phyloP scores from a whole-genome alignment of 1,284 basidiomycete genomes.

The Leccinum colubrinum region DNA sequence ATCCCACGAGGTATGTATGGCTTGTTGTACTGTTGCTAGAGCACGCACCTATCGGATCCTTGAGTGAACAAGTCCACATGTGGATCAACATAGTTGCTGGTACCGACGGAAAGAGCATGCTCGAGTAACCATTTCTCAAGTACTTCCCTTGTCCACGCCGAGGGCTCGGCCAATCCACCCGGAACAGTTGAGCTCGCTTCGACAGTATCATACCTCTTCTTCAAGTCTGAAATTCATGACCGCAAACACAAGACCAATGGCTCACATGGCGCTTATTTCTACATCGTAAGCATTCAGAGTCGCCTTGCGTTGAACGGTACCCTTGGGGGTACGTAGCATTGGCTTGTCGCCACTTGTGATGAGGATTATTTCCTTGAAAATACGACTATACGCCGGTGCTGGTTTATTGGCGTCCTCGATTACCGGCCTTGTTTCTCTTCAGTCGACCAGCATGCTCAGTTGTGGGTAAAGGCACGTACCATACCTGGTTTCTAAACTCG shows the following conservation, averaged over 20 bases:
- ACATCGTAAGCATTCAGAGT: background rate
- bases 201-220: background rate
- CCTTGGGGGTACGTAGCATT: background rate
- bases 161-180: background rate
- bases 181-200: background rate
- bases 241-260: background rate
- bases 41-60: constrained; percentile 3
- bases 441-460: background rate
- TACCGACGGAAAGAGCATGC: background rate
- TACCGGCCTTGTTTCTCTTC: background rate
- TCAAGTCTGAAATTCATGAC: background rate
- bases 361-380: background rate
- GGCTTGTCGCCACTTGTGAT: background rate
- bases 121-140: background rate
- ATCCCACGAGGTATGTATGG: background rate
- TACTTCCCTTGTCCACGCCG: background rate
- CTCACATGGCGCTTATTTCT: background rate
- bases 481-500: background rate
- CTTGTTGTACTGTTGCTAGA: background rate
- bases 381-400: background rate
- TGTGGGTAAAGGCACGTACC: background rate
- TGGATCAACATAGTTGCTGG: background rate
- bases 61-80: background rate
- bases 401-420: background rate
- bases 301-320: background rate